Conservation (phyloP, 129 eudicot species). For the Helichrysum umbraculigerum region DNA sequence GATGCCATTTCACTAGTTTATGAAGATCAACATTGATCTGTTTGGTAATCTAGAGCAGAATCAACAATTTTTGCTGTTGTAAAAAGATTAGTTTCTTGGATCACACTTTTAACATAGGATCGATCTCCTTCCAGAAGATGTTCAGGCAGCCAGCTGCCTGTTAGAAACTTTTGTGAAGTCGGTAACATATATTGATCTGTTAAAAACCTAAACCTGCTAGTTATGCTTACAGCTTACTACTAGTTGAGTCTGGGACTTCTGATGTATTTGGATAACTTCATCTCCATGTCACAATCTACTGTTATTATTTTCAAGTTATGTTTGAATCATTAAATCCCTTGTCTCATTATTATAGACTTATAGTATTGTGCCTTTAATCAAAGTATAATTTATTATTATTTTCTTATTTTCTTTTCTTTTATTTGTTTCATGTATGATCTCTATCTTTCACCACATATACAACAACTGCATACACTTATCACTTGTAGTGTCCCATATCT, state of each 20-base stretch:
- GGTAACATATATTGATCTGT: neutral
- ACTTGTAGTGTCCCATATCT: neutral
- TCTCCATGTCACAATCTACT: too few species aligned
- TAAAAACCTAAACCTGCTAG: neutral
- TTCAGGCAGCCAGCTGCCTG: neutral
- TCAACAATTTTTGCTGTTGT: neutral
- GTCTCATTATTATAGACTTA: too few species aligned
- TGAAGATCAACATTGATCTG: neutral
- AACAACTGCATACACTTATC: neutral
- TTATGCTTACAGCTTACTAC: too few species aligned
- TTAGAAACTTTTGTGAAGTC: neutral
- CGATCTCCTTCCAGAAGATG: neutral
- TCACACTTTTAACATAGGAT: neutral
- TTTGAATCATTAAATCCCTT: too few species aligned
- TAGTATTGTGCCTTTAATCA: neutral
- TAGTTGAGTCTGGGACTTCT: too few species aligned
- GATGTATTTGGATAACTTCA: too few species aligned
- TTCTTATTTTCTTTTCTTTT: too few species aligned
- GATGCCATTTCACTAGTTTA: neutral
- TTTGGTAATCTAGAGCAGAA: neutral
- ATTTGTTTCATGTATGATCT: neutral
- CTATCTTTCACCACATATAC: neutral
- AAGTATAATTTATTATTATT: neutral
- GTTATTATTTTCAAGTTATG: too few species aligned
- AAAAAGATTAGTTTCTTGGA: neutral